Evolutionary conservation across 2,329 filamentous ascomycete species (phyloP).

Genomic region (Uncinocarpus reesii): DNA sequence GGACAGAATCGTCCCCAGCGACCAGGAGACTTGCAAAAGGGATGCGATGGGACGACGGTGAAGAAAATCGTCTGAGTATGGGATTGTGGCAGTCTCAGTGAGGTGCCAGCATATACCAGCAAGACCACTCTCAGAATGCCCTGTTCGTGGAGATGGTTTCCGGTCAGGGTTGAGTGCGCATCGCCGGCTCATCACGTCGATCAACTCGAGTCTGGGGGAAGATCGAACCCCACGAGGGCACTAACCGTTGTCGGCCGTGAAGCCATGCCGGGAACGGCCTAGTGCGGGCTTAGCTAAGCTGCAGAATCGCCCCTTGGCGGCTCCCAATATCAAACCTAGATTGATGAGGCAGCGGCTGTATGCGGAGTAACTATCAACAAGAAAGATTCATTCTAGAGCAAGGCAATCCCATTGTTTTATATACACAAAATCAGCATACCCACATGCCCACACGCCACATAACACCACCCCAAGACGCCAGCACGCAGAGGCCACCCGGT

Average conservation of each 20-base stretch:
- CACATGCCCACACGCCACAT: no score
- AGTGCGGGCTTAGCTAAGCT: constrained; percentile 2
- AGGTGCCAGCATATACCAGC: background rate
- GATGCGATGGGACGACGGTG: no score
- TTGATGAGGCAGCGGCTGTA: no score
- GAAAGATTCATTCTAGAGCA: no score
- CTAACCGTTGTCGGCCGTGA: background rate
- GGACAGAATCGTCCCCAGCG: no score
- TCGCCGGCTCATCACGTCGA: background rate
- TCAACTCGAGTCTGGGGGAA: constrained; percentile 4
- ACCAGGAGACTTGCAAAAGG: no score
- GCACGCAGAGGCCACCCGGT: no score
- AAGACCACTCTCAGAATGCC: background rate
- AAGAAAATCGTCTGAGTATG: no score
- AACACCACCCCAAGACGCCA: no score
- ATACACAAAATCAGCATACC: no score
- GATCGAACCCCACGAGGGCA: constrained; percentile 9
- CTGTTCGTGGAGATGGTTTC: background rate
- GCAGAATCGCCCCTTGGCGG: background rate
- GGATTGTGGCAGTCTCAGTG: background rate
- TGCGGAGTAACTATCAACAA: no score
- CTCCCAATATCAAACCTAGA: background rate
- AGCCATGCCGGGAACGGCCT: background rate
- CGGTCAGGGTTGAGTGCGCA: background rate
- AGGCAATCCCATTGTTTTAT: no score